phyloP scores from a whole-genome alignment of 2,329 filamentous ascomycete species.

The Fusarium sp. region DNA sequence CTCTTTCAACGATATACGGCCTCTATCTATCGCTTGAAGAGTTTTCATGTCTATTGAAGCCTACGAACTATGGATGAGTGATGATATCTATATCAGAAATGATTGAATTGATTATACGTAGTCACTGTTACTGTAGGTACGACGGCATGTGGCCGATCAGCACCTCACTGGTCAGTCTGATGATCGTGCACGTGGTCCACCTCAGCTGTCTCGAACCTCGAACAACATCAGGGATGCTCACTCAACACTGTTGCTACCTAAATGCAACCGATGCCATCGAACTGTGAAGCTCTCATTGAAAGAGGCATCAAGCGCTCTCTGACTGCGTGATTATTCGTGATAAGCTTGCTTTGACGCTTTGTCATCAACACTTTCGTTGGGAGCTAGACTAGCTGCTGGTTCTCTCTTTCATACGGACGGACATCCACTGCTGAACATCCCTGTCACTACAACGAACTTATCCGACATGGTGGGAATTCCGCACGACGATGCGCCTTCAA shows the following conservation, averaged over 20 bases:
- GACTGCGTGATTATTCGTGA: not conserved
- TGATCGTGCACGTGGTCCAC: slow-evolving; percentile 35
- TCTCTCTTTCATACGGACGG: slow-evolving; percentile 1
- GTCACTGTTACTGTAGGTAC: not conserved
- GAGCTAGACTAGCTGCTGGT: slow-evolving; percentile 6
- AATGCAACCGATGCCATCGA: slow-evolving; percentile 1
- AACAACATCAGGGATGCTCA: slow-evolving; percentile 33
- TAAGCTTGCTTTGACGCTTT: not conserved
- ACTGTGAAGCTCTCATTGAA: slow-evolving; percentile 1
- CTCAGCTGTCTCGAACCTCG: slow-evolving; percentile 17
- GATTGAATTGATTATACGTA: not conserved
- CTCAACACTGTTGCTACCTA: not conserved
- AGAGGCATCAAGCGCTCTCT: not conserved
- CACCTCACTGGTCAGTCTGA: slow-evolving; percentile 25
- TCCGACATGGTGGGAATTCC: slow-evolving; percentile 29
- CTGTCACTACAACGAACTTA: slow-evolving; percentile 29
- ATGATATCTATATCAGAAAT: not conserved
- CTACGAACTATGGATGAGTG: too few relatives aligned
- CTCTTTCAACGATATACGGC: too few relatives aligned
- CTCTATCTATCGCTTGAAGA: not conserved
- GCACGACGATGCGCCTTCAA: slow-evolving; percentile 30
- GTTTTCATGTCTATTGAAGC: not conserved
- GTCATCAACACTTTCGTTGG: not conserved
- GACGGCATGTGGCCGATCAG: slow-evolving; percentile 14
- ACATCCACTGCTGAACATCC: slow-evolving; percentile 12